Base-by-base conservation (phyloP, 306 rosid species). In the Trichosanthes cucumerina region DNA sequence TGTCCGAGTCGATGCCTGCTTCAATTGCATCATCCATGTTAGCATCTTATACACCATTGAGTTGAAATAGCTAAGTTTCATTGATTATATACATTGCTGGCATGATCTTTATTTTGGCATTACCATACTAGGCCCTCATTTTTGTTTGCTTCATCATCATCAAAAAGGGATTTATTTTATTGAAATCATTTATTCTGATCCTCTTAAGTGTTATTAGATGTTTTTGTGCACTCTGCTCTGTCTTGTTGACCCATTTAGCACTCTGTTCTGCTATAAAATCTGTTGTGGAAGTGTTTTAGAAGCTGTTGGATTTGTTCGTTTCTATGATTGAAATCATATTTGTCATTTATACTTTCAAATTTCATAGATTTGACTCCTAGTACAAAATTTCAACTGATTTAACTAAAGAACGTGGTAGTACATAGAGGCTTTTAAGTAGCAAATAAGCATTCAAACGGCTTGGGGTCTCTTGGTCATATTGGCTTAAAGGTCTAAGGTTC, bases 91-190 rank as follows among this genome's bases (percentile, higher is more conserved):
- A 15, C 21, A 34, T 34, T 15, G 9, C 0, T 31, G 16, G 63
- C 44, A 49, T 28, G 15, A 18, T 44, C 43, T 47, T 52, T 85
- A 78, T 24, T 71, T 46, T 71, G 15, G 58, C 57, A 7, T 6
- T 71, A 24, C 19, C 38, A 26, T 15, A 44, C 54, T 24, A 71
- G 33, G 39, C 50, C 56, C 13, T 72, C 43, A 72, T 72, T 24
- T 72, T 72, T 26, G 59, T 72, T 72, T 72, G 56, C 41, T 24
- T 69, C 75, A 41, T 71, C 15, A 46, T 71, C 77, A 26, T 44
- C 41, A 46, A 71, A 23, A 24, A 46, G 7, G 77, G 15, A 44
- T 28, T 43, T 46, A 1, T 16, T 9, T 26, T 71, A 2, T 28
- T 46, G 57, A 28, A 43, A 43, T 71, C 16, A 72, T 28, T 28